phyloP scores from a whole-genome alignment of 495 filamentous ascomycete genomes.

The Penicillium subrubescens region DNA sequence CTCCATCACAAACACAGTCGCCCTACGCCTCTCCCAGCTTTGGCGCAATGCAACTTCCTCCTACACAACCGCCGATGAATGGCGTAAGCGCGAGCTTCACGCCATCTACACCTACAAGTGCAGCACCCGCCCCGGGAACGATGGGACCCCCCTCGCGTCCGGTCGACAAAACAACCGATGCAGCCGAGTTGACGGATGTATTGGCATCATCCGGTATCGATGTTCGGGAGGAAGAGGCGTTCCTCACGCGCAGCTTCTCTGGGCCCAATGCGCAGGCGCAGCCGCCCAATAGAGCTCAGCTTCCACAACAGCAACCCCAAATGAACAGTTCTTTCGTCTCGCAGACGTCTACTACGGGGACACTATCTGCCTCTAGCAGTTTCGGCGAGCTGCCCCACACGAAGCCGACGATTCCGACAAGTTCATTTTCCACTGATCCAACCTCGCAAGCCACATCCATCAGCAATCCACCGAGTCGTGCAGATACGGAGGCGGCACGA shows the following conservation, averaged over 20 bases:
- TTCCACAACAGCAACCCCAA: conserved; percentile 40
- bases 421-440: conserved; percentile 37
- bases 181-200: conserved; percentile 74
- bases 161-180: conserved; percentile 66
- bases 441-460: conserved; percentile 34
- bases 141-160: conserved; percentile 86
- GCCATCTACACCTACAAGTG: conserved; percentile 31
- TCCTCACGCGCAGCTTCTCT: conserved; percentile 62
- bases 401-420: conserved; percentile 36
- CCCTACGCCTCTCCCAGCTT: conserved; percentile 46
- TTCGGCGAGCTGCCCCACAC: conserved; percentile 40
- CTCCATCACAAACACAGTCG: conserved; percentile 47
- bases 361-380: conserved; percentile 39
- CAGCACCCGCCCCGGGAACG: conserved; percentile 49
- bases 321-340: conserved; percentile 45
- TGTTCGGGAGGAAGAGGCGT: conserved; percentile 78
- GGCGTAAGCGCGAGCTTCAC: conserved; percentile 38
- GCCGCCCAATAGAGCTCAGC: conserved; percentile 45
- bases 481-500: conserved; percentile 46
- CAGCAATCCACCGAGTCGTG: conserved; percentile 46
- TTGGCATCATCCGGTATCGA: conserved; percentile 79
- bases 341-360: conserved; percentile 44
- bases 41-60: conserved; percentile 43
- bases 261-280: conserved; percentile 47
- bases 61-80: conserved; percentile 37